Evolutionary conservation across 371 early-diverging fungal species (phyloP).

Genomic region (Lichtheimia ornata): DNA sequence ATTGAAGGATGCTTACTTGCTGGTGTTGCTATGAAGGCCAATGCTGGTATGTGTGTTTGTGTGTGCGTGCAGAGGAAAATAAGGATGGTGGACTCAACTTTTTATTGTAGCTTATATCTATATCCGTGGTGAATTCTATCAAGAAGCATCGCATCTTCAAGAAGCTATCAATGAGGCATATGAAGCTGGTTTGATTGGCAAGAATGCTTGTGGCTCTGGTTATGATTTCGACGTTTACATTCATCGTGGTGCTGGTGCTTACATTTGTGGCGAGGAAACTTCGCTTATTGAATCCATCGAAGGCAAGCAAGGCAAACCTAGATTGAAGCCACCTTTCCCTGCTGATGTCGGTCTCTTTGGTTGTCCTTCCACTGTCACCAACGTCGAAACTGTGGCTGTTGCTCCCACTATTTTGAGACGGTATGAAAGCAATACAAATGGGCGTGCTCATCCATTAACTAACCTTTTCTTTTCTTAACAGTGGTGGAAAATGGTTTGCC

Average conservation of each 20-base stretch:
- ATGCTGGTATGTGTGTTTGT: conserved; percentile 59
- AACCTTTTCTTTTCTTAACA: conserved; percentile 2
- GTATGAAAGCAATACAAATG: no score
- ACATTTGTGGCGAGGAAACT: conserved; percentile 98
- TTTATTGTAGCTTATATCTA: conserved; percentile 86
- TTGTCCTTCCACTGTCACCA: conserved; percentile 97
- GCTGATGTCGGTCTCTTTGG: conserved; percentile 98
- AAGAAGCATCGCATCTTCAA: conserved; percentile 94
- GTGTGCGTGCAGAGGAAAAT: background rate
- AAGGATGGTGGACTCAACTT: background rate
- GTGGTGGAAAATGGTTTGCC: conserved; percentile 95
- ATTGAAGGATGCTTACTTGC: conserved; percentile 96
- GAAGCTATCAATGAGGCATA: conserved; percentile 96
- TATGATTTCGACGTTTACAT: conserved; percentile 96
- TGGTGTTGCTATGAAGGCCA: conserved; percentile 96
- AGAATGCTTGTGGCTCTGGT: conserved; percentile 96
- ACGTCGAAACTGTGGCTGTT: conserved; percentile 97
- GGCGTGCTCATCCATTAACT: no score
- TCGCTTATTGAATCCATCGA: conserved; percentile 97
- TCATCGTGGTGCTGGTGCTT: conserved; percentile 97
- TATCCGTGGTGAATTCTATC: conserved; percentile 98
- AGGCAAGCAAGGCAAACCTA: conserved; percentile 97
- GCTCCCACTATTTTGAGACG: conserved; percentile 92
- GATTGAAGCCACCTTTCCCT: conserved; percentile 98
- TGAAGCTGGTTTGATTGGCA: conserved; percentile 90